phyloP scores from a whole-genome alignment of 1,284 basidiomycete genomes.

The Volvariella surrecta region DNA sequence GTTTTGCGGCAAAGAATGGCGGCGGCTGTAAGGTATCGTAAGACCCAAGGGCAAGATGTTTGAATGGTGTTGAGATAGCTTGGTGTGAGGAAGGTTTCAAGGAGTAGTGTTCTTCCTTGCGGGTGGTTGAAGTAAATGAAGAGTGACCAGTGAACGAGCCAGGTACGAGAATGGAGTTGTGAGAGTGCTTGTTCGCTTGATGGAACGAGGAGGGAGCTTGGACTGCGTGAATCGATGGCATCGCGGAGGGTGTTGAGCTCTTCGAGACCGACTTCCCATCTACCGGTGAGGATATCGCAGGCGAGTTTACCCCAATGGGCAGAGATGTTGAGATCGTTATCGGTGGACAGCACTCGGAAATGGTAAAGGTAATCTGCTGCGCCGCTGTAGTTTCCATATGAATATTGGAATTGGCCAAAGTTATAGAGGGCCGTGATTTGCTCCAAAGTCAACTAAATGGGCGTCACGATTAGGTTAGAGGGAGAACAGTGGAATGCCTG shows the following conservation, averaged over 20 bases:
- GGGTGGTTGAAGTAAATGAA: constrained; percentile 99
- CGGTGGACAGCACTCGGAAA: constrained; percentile 94
- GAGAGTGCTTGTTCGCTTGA: constrained; percentile 55
- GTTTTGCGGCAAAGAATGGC: constrained; percentile 85
- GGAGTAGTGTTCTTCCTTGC: constrained; percentile 84
- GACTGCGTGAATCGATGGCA: constrained; percentile 74
- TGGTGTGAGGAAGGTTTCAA: constrained; percentile 94
- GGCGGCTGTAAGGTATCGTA: constrained; percentile 91
- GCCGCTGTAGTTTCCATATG: constrained; percentile 92
- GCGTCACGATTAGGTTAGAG: constrained; percentile 8
- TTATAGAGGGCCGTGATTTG: constrained; percentile 97
- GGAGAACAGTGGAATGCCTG: constrained; percentile 2
- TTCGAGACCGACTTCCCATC: constrained; percentile 90
- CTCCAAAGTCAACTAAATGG: constrained; percentile 74
- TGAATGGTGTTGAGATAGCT: constrained; percentile 99
- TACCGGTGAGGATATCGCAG: constrained; percentile 90
- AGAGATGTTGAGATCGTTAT: constrained; percentile 86
- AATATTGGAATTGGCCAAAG: constrained; percentile 98
- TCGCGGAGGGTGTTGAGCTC: constrained; percentile 94
- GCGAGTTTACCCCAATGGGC: constrained; percentile 99
- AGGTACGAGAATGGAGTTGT: constrained; percentile 91
- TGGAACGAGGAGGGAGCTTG: constrained; percentile 36
- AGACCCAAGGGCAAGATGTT: constrained; percentile 90
- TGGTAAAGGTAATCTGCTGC: constrained; percentile 97
- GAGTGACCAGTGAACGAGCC: constrained; percentile 97